Conservation (phyloP, 371 early-diverging fungal genomes). For the Zychaea mexicana region DNA sequence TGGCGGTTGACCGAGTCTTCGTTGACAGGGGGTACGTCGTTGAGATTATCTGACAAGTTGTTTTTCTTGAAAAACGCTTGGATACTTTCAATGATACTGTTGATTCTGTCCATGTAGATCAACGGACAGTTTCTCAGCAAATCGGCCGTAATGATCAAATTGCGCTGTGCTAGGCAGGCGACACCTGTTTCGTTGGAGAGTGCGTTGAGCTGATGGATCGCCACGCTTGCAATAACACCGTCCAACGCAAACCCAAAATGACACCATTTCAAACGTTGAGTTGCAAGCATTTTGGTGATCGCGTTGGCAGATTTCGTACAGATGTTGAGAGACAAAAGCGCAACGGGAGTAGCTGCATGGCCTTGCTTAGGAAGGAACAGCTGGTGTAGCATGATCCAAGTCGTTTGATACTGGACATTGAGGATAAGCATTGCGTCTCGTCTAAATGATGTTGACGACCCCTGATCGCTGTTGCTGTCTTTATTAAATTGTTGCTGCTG, state of each 20-base stretch:
- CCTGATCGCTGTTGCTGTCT: too few species aligned
- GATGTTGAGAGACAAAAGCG: slow-evolving; percentile 32
- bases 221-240: slow-evolving; percentile 48
- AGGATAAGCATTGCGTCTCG: slow-evolving; percentile 43
- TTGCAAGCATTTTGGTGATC: slow-evolving; percentile 48
- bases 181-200: slow-evolving; percentile 41
- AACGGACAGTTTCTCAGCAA: slow-evolving; percentile 48
- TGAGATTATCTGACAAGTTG: slow-evolving; percentile 27
- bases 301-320: slow-evolving; percentile 36
- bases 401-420: slow-evolving; percentile 46
- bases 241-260: slow-evolving; percentile 50
- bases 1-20: slow-evolving; percentile 41
- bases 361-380: slow-evolving; percentile 44
- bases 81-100: slow-evolving; percentile 43
- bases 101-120: slow-evolving; percentile 53
- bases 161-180: slow-evolving; percentile 40
- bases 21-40: slow-evolving; percentile 40
- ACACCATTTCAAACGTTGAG: slow-evolving; percentile 42
- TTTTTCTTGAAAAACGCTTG: slow-evolving; percentile 36
- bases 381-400: slow-evolving; percentile 55
- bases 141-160: slow-evolving; percentile 42
- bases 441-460: slow-evolving; percentile 38
- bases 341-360: slow-evolving; percentile 34
- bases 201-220: slow-evolving; percentile 52
- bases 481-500: slow-evolving; percentile 24